These are phyloP conservation scores for Abelmoschus esculentus DNA, from an alignment of 345 rosid species.

Conservation along the genomic window DNA sequence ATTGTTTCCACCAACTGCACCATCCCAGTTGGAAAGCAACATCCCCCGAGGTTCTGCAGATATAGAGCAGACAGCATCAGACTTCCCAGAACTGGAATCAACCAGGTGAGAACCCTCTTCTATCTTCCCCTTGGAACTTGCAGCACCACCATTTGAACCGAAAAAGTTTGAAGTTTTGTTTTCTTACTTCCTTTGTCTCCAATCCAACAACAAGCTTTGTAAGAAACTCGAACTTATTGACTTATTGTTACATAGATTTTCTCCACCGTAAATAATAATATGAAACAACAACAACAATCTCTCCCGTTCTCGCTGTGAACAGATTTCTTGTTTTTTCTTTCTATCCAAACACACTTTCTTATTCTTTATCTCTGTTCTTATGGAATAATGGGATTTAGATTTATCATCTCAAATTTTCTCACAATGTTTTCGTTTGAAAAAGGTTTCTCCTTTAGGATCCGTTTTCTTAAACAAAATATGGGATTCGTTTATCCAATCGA, in stretches of 20 bases:
- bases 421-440: neutral
- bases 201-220: neutral
- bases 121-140: constrained; percentile 11
- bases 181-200: neutral
- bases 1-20: constrained; percentile 14
- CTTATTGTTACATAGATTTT: neutral
- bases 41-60: constrained; percentile 24
- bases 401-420: neutral
- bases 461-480: constrained; percentile 22
- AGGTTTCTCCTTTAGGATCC: neutral
- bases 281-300: neutral
- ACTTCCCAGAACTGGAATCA: constrained; percentile 14
- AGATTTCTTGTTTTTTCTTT: neutral
- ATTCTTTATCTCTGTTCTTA: neutral
- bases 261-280: neutral
- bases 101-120: constrained; percentile 22
- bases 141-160: constrained; percentile 28
- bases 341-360: neutral
- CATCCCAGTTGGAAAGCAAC: constrained; percentile 18
- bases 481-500: constrained; percentile 11
- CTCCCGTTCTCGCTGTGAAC: neutral
- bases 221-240: neutral
- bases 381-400: neutral
- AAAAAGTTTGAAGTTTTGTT: neutral
- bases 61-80: constrained; percentile 12